Base-by-base conservation (phyloP, 441 rosid genomes). In the Brassica hybrid region DNA sequence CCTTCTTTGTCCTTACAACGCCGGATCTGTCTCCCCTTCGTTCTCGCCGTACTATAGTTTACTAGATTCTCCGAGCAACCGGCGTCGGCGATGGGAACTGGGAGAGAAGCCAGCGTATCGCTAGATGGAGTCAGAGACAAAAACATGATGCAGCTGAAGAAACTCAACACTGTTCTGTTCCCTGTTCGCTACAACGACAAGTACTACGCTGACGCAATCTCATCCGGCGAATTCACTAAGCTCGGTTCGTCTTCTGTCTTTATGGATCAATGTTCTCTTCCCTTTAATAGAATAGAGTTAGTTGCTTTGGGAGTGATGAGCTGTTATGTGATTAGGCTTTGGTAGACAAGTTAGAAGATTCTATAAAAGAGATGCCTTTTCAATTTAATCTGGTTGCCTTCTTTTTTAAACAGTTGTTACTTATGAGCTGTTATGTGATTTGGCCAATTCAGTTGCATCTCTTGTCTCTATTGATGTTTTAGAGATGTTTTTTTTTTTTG, bases 51-150 rank as follows among this genome's bases (percentile, higher is more conserved):
- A 14, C 6, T 14, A 25, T 27, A 52, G 48, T 27, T 69, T 32
- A 61, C 50, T 12, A 66, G 71, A 81, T 30, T 30, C 34, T 30
- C 34, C 34, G 34, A 30, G 34, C 34, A 30, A 30, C 34, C 34
- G 52, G 71, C 34, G 34, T 30, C 77, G 73, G 69, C 72, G 74
- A 94, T 94, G 99, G 96, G 91, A 64, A 86, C 85, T 56, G 97
- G 97, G 50, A 84, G 97, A 14, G 94, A 84, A 74, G 87, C 84
- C 72, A 77, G 91, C 19, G 77, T 93, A 80, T 93, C 98, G 65
- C 82, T 93, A n/a, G 99, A 94, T 67, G 93, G 84, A 36, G 92
- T 94, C 76, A 87, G 99, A 72, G 99, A 94, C 88, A 94, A 94
- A 89, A 94, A 90, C 82, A 65, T 90, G 88, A 94, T 91, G 98